Evolutionary conservation across 2,329 filamentous ascomycete genomes (phyloP).

Genomic region (Hypoxylon sp.): DNA sequence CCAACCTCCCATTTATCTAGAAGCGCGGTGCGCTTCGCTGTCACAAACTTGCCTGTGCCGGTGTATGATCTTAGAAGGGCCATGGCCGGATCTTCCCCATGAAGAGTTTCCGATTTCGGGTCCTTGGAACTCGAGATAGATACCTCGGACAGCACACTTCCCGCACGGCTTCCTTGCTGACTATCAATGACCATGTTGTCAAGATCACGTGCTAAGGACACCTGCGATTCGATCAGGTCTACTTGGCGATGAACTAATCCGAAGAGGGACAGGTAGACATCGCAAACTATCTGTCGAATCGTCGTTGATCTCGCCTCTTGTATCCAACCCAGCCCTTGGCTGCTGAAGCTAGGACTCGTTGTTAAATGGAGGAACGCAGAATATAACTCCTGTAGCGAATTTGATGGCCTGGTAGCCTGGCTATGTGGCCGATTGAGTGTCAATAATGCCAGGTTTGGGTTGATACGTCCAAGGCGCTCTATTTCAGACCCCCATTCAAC

Average conservation of each 20-base stretch:
- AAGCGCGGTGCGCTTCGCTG: constrained; percentile 47
- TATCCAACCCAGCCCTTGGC: constrained; percentile 19
- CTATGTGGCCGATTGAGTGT: constrained; percentile 38
- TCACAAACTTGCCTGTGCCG: constrained; percentile 50
- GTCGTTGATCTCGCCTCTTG: constrained; percentile 28
- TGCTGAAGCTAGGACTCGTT: constrained; percentile 13
- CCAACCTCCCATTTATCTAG: constrained; percentile 52
- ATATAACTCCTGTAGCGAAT: constrained; percentile 46
- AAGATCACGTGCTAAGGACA: constrained; percentile 26
- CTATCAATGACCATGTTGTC: constrained; percentile 49
- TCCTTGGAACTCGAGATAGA: constrained; percentile 40
- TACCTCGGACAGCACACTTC: constrained; percentile 43
- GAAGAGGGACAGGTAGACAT: constrained; percentile 51
- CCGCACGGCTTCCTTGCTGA: constrained; percentile 47
- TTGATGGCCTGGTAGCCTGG: constrained; percentile 27
- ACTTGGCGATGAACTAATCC: constrained; percentile 46
- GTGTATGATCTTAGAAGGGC: constrained; percentile 52
- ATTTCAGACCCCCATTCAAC: constrained; percentile 50
- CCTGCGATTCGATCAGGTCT: constrained; percentile 22
- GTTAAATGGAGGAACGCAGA: constrained; percentile 39
- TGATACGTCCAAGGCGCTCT: constrained; percentile 43
- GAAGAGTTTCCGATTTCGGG: constrained; percentile 32
- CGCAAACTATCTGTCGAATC: constrained; percentile 49
- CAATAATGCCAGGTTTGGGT: constrained; percentile 45
- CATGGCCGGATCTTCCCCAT: constrained; percentile 51